These are phyloP conservation scores for Globisporangium nagaii DNA, from an alignment of 352 stramenopile species.

Conservation along the genomic window DNA sequence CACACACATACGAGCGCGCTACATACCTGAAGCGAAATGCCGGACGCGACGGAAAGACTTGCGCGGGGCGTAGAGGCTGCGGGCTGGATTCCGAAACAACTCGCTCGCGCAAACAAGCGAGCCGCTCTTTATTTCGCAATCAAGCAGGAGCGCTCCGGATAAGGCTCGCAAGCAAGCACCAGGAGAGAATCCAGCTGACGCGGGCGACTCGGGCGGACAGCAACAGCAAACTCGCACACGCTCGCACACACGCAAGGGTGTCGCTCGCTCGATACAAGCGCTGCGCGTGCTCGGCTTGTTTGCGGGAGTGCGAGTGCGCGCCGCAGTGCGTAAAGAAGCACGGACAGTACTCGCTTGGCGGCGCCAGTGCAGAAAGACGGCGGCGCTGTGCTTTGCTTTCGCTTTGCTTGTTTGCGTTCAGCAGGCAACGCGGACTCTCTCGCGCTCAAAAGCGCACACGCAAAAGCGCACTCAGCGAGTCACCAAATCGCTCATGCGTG, in stretches of 20 bases:
- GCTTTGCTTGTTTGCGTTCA: background rate
- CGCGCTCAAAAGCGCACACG: background rate
- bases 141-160: slow-evolving; percentile 1
- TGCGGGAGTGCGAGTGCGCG: background rate
- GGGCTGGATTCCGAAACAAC: background rate
- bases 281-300: background rate
- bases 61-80: background rate
- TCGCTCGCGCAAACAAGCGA: background rate
- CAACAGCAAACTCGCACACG: background rate
- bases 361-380: background rate
- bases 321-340: background rate
- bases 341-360: background rate
- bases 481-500: too few relatives aligned
- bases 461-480: too few relatives aligned
- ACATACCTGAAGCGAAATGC: background rate
- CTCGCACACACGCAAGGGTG: background rate
- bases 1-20: background rate
- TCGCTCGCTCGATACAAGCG: background rate
- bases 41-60: background rate
- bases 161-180: background rate
- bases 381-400: background rate
- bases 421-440: background rate
- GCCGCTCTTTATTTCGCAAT: background rate
- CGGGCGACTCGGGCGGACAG: background rate
- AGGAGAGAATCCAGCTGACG: slow-evolving; percentile 1